These are phyloP conservation scores for Trichocomaceae sp. DNA, from an alignment of 2,329 filamentous ascomycete species.

Conservation along the genomic window DNA sequence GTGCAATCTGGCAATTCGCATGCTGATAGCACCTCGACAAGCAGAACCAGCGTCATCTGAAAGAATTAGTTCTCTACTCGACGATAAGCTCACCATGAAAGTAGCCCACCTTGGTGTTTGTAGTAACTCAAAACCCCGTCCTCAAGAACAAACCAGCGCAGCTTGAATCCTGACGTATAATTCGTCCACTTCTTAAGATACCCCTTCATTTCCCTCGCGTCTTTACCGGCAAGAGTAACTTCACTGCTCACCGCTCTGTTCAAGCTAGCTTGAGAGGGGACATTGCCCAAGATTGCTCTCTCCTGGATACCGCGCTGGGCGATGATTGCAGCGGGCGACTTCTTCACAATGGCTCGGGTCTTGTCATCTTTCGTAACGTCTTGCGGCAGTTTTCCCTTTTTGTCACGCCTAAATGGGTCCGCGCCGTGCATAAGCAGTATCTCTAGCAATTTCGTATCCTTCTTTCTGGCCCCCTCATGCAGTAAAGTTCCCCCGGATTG, in stretches of 20 bases:
- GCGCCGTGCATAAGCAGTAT: slow-evolving; percentile 87
- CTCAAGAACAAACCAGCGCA: slow-evolving; percentile 96
- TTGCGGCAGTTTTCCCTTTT: slow-evolving; percentile 90
- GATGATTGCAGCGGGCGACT: slow-evolving; percentile 85
- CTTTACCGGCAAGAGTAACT: slow-evolving; percentile 62
- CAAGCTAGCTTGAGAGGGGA: slow-evolving; percentile 46
- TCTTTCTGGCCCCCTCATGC: slow-evolving; percentile 86
- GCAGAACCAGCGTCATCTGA: slow-evolving; percentile 89
- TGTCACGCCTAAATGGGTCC: slow-evolving; percentile 90
- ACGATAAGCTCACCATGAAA: neutral
- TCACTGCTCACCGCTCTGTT: slow-evolving; percentile 40
- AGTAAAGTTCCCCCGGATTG: slow-evolving; percentile 85
- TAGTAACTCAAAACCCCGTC: slow-evolving; percentile 98
- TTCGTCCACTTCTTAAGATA: slow-evolving; percentile 99
- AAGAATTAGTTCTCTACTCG: neutral
- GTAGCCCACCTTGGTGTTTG: slow-evolving; percentile 69
- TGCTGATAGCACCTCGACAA: slow-evolving; percentile 96
- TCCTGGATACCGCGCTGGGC: slow-evolving; percentile 95
- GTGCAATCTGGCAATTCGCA: slow-evolving; percentile 88
- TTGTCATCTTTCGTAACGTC: slow-evolving; percentile 93
- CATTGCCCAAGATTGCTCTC: slow-evolving; percentile 85
- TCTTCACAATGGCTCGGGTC: slow-evolving; percentile 82
- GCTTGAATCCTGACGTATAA: slow-evolving; percentile 92
- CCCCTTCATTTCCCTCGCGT: slow-evolving; percentile 94
- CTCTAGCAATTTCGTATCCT: slow-evolving; percentile 80